phyloP scores from a whole-genome alignment of 2,329 filamentous ascomycete species.

The Fusarium cicatricum region DNA sequence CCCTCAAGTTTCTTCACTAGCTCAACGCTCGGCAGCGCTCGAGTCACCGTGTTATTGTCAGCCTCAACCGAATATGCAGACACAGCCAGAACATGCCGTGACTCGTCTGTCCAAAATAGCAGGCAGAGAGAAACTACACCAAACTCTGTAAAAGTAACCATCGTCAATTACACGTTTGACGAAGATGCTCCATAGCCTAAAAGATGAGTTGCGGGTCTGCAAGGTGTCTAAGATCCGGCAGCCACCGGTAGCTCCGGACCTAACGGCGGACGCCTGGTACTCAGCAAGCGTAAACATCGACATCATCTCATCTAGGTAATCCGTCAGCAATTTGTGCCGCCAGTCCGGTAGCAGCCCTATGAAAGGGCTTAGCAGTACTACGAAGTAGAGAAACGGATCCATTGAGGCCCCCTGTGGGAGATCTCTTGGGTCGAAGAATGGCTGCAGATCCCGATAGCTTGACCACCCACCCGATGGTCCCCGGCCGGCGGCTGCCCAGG shows the following conservation, averaged over 20 bases:
- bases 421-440: background rate
- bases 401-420: background rate
- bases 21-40: constrained; percentile 35
- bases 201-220: constrained; percentile 5
- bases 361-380: background rate
- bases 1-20: background rate
- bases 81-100: too few relatives aligned
- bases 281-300: background rate
- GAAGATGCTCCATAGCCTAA: too few relatives aligned
- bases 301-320: constrained; percentile 24
- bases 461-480: background rate
- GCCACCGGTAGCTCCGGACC: constrained; percentile 33
- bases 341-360: constrained; percentile 6
- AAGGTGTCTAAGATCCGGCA: constrained; percentile 17
- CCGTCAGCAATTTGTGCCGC: constrained; percentile 22
- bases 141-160: too few relatives aligned
- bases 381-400: background rate
- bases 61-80: too few relatives aligned
- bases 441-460: constrained; percentile 15
- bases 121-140: too few relatives aligned
- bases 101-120: too few relatives aligned
- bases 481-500: background rate
- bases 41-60: background rate
- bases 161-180: too few relatives aligned
- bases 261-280: constrained; percentile 20